These are phyloP conservation scores for Diophrys appendiculata DNA, from an alignment of 73 alveolate species.

Conservation along the genomic window DNA sequence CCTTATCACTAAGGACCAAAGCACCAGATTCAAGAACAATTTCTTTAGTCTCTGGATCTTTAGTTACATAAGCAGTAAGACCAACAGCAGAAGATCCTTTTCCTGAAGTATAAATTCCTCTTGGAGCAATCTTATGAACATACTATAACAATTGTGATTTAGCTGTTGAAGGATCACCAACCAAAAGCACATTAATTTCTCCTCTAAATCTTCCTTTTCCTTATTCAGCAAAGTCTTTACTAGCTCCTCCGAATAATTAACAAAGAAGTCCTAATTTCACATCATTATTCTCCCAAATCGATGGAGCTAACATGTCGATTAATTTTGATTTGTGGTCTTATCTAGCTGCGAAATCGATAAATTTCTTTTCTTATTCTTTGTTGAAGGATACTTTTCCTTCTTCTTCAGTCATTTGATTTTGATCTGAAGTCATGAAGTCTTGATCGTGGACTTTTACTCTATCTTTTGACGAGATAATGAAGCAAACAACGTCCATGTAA, in stretches of 20 bases:
- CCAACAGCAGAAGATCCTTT: slow-evolving; percentile 99
- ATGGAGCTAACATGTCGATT: slow-evolving; percentile 96
- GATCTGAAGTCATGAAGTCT: not conserved
- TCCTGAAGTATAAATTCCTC: slow-evolving; percentile 99
- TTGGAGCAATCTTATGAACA: slow-evolving; percentile 90
- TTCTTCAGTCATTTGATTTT: slow-evolving; percentile 39
- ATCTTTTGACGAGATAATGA: slow-evolving; percentile 67
- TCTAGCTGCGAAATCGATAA: slow-evolving; percentile 76
- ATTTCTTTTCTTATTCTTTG: slow-evolving; percentile 77
- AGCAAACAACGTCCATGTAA: slow-evolving; percentile 95
- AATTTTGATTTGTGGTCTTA: slow-evolving; percentile 83
- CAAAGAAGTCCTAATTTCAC: slow-evolving; percentile 94
- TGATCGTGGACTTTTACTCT: slow-evolving; percentile 68
- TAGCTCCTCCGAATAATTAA: slow-evolving; percentile 97
- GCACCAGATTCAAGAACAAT: slow-evolving; percentile 98
- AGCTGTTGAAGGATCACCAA: slow-evolving; percentile 99
- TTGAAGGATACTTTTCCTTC: slow-evolving; percentile 45
- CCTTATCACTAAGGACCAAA: slow-evolving; percentile 97
- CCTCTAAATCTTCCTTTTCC: slow-evolving; percentile 96
- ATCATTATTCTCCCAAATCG: slow-evolving; percentile 98
- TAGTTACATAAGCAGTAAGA: slow-evolving; percentile 97
- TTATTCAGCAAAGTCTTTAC: slow-evolving; percentile 79
- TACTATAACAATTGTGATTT: slow-evolving; percentile 96
- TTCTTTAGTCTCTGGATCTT: slow-evolving; percentile 99
- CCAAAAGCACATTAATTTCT: slow-evolving; percentile 91